Conservation (phyloP, 768 basidiomycete species). For the Boletales sp. region DNA sequence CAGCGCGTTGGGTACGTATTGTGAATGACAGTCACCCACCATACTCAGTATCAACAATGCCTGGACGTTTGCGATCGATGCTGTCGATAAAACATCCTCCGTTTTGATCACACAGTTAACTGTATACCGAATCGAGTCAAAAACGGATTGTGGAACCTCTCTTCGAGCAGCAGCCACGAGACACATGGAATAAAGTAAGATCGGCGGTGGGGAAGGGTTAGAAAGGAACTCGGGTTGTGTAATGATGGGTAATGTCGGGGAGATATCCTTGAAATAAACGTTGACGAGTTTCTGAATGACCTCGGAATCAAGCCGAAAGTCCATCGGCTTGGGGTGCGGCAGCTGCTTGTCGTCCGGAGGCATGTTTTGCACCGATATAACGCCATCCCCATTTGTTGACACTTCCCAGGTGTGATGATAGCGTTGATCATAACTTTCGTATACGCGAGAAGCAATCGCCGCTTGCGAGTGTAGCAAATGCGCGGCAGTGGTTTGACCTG, state of each 20-base stretch:
- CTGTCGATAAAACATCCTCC: conserved; percentile 88
- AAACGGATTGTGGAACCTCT: conserved; percentile 79
- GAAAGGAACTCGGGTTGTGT: conserved; percentile 86
- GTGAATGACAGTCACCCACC: conserved; percentile 88
- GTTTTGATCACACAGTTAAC: conserved; percentile 85
- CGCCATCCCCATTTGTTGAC: conserved; percentile 76
- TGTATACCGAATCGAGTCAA: conserved; percentile 83
- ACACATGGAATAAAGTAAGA: conserved; percentile 92
- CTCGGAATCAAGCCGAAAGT: conserved; percentile 73
- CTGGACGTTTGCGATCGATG: conserved; percentile 84
- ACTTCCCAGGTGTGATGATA: conserved; percentile 90
- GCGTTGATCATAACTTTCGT: conserved; percentile 83
- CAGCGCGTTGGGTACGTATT: conserved; percentile 79
- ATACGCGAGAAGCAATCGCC: conserved; percentile 77
- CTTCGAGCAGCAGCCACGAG: conserved; percentile 85
- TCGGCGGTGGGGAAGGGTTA: conserved; percentile 64
- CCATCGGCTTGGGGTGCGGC: conserved; percentile 57
- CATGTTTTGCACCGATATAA: conserved; percentile 78
- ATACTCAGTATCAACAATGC: conserved; percentile 81
- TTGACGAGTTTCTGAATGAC: conserved; percentile 83
- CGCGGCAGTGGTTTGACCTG: conserved; percentile 84
- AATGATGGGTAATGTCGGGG: conserved; percentile 86
- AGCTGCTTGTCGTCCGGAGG: conserved; percentile 51
- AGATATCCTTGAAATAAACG: conserved; percentile 85
- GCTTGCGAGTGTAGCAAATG: conserved; percentile 91